Conservation (phyloP, 257 asterid species). For the Eucommia ulmoides region DNA sequence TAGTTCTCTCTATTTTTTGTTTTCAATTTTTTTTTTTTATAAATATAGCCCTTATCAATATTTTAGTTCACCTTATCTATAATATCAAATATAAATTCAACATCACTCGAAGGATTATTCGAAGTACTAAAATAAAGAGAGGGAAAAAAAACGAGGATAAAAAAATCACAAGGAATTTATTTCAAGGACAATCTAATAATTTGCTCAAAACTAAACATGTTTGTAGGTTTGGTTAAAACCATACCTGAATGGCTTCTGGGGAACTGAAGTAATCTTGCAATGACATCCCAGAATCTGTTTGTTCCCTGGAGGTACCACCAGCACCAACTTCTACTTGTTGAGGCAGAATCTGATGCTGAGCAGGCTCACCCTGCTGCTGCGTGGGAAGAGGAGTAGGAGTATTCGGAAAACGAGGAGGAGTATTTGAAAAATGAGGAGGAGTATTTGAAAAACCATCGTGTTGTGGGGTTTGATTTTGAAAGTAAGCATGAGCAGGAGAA, state of each 20-base stretch:
- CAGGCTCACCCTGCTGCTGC: slow-evolving; percentile 33
- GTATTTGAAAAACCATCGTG: slow-evolving; percentile 32
- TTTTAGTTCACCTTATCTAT: too few species aligned
- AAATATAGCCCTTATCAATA: too few species aligned
- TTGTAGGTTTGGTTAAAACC: too few species aligned
- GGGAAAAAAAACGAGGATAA: slow-evolving; percentile 2
- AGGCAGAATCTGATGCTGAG: slow-evolving; percentile 24
- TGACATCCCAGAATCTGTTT: slow-evolving; percentile 47
- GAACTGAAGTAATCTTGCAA: slow-evolving; percentile 58
- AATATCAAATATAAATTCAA: too few species aligned
- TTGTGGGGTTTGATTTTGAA: slow-evolving; percentile 45
- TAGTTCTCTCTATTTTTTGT: too few species aligned
- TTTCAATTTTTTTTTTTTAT: too few species aligned
- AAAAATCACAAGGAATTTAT: neutral
- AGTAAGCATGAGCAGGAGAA: slow-evolving; percentile 29
- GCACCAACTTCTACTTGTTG: slow-evolving; percentile 31
- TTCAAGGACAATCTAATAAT: neutral
- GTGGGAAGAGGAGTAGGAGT: too few species aligned
- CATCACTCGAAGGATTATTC: too few species aligned
- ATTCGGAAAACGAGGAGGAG: too few species aligned
- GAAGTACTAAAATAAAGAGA: too few species aligned
- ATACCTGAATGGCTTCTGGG: slow-evolving; percentile 84
- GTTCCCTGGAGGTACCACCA: slow-evolving; percentile 53
- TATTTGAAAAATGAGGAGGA: slow-evolving; percentile 19
- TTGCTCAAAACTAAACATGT: neutral